Base-by-base conservation (phyloP, 805 yeast species). In the Candida hungchunana region DNA sequence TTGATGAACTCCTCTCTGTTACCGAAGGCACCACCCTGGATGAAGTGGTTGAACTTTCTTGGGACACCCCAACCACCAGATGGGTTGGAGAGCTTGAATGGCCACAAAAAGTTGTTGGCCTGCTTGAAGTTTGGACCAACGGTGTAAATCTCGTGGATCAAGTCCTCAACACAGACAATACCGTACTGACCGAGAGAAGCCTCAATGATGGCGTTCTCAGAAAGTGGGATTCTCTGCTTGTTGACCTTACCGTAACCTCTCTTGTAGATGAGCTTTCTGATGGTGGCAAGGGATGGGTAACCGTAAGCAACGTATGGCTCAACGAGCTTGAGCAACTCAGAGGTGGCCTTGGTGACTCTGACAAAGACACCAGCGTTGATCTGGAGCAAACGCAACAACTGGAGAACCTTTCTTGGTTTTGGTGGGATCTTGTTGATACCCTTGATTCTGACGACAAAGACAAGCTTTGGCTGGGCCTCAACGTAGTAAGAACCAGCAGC, bases 81-180 rank as follows among this genome's bases (percentile, higher is more conserved):
- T 72, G 96, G 96, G 82, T 83, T 85, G 60, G 95, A 85, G 68
- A 87, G 79, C 77, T 84, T 79, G 90, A 87, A 87, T 75, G 96
- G 96, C 94, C 95, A 86, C 73, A 87, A 78, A 80, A 87, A 87
- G 94, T 86, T 87, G 89, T 84, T 85, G 62, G 85, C 96, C 77
- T 87, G 95, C 77, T 87, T 87, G 88, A 87, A 87, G 89, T 87
- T 87, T 71, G 95, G 95, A 72, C 96, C 96, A 67, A 86, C 95
- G 53, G 95, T 79, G 85, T 75, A 81, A 62, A 87, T 82, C 77
- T 87, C 96, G 82, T 87, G 96, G 73, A 87, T 83, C 75, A 87
- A 79, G 70, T 87, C 96, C 73, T 87, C 96, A 58, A 87, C 67
- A 55, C 93, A 87, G 63, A 73, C 76, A 68, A 87, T 82, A 78